These are phyloP conservation scores for Annulohypoxylon maeteangense DNA, from an alignment of 495 filamentous ascomycete genomes.

Conservation along the genomic window DNA sequence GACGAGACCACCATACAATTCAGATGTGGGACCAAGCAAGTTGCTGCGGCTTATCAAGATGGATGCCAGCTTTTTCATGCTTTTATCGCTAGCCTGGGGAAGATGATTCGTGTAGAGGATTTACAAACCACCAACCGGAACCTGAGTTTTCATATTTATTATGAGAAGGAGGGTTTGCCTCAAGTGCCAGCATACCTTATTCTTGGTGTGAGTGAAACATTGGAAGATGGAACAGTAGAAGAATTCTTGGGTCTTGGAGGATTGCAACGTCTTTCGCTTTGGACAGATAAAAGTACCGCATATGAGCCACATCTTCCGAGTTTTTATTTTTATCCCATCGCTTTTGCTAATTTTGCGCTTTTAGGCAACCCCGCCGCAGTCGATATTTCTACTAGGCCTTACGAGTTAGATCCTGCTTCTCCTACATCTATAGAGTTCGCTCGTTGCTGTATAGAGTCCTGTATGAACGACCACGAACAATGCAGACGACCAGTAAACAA, in stretches of 20 bases:
- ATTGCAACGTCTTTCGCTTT: background rate
- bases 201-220: background rate
- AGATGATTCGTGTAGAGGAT: background rate
- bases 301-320: background rate
- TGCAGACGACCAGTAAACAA: conserved; percentile 6
- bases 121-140: background rate
- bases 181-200: background rate
- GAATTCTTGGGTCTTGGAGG: background rate
- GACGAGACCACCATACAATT: background rate
- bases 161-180: background rate
- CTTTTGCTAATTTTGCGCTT: background rate
- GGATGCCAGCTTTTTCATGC: conserved; percentile 35
- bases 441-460: conserved; percentile 10
- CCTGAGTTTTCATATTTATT: conserved; percentile 4
- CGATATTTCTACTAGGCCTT: conserved; percentile 31
- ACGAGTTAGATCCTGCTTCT: conserved; percentile 30
- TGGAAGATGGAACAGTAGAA: background rate
- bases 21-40: conserved; percentile 14
- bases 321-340: background rate
- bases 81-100: conserved; percentile 13
- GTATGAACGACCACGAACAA: conserved; percentile 15
- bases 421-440: conserved; percentile 20
- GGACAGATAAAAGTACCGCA: background rate
- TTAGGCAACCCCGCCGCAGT: conserved; percentile 17
- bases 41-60: conserved; percentile 17